Evolutionary conservation across 306 rosid genomes (phyloP), one percentile per base, ranked within the genome.

Genomic region (Sphenostylis stenocarpa): DNA sequence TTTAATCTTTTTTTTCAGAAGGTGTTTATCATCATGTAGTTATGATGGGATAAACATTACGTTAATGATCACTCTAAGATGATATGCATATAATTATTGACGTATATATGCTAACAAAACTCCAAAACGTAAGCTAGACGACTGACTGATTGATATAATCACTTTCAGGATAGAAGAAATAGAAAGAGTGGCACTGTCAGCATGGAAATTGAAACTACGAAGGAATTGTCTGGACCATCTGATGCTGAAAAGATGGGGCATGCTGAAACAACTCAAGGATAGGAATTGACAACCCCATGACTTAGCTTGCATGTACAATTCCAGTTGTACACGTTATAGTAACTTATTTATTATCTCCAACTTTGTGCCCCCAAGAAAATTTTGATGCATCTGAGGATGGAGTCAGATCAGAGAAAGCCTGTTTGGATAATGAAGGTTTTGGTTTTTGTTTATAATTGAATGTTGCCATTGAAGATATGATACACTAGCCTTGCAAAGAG

Each of bases 131-230:
- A 14, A 61, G 73, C 52, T 52, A 34, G 67, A 49, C 20, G 47
- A 57, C 38, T 75, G 47, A 57, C 38, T 75, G 17, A 64, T 61
- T 73, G 62, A 29, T 73, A 17, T 34, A 38, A 34, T 67, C 43
- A 12, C 51, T 80, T 87, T 74, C 88, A 95, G 98, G 97, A 95
- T 84, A 91, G 97, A 77, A 87, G 97, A 82, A 92, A 87, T 63
- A 83, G 96, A 75, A 92, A 81, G 86, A 90, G 89, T 86, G 84
- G 89, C 15, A 77, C 90, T 65, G 58, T 81, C 31, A 95, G 90
- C 90, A 80, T 86, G 84, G 99, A 92, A 70, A 90, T 89, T 9
- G 99, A 95, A 66, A 75, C 88, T 1, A 44, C 78, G 80, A 88
- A 88, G 83, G 98, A 94, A 65, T 44, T 69, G 70, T 56, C 91